Evolutionary conservation across 2,329 filamentous ascomycete genomes (phyloP).

Genomic region (Exophiala sp.): DNA sequence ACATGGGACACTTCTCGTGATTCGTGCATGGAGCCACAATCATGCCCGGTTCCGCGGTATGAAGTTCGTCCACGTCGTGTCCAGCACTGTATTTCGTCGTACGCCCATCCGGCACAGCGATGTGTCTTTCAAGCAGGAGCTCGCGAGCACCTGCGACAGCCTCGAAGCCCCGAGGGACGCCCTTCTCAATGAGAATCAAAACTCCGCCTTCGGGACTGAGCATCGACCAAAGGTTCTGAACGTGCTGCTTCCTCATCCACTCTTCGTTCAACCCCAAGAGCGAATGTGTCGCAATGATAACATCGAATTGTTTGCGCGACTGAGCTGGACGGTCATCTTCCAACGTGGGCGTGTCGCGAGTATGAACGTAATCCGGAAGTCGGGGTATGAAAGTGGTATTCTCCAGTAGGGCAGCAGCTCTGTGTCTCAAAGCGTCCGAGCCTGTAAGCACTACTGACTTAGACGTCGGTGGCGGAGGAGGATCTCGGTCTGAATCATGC

Average conservation of each 20-base stretch:
- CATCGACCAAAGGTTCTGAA: conserved; percentile 87
- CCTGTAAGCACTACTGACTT: conserved; percentile 79
- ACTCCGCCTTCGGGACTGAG: conserved; percentile 81
- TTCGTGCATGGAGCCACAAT: conserved; percentile 74
- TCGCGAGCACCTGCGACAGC: conserved; percentile 81
- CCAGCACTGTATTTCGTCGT: conserved; percentile 32
- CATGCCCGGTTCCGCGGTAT: conserved; percentile 53
- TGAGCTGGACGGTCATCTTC: conserved; percentile 53
- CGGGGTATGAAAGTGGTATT: conserved; percentile 91
- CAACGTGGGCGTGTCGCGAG: conserved; percentile 55
- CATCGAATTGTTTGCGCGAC: conserved; percentile 74
- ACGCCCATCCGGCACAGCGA: conserved; percentile 48
- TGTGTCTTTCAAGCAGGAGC: conserved; percentile 71
- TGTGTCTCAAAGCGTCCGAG: conserved; percentile 69
- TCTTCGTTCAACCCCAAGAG: conserved; percentile 74
- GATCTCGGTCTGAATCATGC: conserved; percentile 40
- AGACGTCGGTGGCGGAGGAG: conserved; percentile 54
- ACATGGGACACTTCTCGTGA: conserved; percentile 86
- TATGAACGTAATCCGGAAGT: conserved; percentile 78
- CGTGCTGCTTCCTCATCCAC: conserved; percentile 69
- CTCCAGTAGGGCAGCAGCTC: conserved; percentile 72
- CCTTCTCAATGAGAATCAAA: conserved; percentile 85
- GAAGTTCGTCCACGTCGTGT: conserved; percentile 28
- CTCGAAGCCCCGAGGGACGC: conserved; percentile 86
- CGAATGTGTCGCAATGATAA: conserved; percentile 84